Conservation (phyloP, 768 basidiomycete genomes). For the Xanthoconium stramineum region DNA sequence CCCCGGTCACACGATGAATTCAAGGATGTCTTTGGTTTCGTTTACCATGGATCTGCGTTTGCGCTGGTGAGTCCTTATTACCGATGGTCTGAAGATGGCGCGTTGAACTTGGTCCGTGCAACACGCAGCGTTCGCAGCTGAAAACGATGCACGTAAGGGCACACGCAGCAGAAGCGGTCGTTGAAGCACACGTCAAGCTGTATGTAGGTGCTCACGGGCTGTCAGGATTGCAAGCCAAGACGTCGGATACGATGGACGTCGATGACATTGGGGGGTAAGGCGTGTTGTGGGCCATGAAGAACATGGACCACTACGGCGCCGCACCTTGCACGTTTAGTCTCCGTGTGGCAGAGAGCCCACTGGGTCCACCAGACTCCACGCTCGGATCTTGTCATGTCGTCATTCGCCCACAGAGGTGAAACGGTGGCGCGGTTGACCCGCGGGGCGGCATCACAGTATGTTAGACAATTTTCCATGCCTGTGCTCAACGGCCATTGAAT, state of each 20-base stretch:
- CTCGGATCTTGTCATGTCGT: slow-evolving; percentile 9
- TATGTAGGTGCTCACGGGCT: slow-evolving; percentile 24
- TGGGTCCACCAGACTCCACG: neutral
- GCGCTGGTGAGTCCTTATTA: slow-evolving; percentile 33
- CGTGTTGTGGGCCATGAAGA: neutral
- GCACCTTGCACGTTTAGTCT: neutral
- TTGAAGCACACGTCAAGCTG: slow-evolving; percentile 37
- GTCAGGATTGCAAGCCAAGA: neutral
- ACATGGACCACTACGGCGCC: neutral
- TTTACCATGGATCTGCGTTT: slow-evolving; percentile 40
- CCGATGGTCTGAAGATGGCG: neutral
- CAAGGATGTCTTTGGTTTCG: slow-evolving; percentile 37
- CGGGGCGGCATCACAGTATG: slow-evolving; percentile 2
- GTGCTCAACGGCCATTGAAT: neutral
- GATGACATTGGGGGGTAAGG: slow-evolving; percentile 11
- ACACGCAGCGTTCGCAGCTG: slow-evolving; percentile 29
- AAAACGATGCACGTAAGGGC: slow-evolving; percentile 23
- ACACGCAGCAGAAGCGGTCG: slow-evolving; percentile 29
- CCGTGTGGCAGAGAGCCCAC: neutral
- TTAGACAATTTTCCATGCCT: neutral
- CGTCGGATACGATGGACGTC: neutral
- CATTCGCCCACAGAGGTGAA: neutral
- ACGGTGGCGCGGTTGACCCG: slow-evolving; percentile 1
- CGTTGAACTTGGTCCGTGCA: neutral
- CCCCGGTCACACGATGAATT: slow-evolving; percentile 38